These are phyloP conservation scores for Leishmania turanica DNA, from an alignment of 208 protist genomes.

Conservation along the genomic window DNA sequence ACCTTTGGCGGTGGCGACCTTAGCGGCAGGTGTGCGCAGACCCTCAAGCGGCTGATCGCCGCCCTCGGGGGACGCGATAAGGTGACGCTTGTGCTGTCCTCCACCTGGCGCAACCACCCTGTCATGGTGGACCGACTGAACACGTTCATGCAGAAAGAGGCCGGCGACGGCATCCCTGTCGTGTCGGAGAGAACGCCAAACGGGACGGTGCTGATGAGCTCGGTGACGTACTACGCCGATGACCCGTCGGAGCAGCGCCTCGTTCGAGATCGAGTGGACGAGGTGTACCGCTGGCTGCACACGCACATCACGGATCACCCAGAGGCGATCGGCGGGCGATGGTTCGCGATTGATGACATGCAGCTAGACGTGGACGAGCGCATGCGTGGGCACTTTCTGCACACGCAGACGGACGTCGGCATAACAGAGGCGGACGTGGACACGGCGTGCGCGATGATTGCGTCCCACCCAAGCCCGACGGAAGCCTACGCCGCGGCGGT, in stretches of 20 bases:
- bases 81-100: slow-evolving; percentile 83
- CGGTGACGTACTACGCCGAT: slow-evolving; percentile 80
- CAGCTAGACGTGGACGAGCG: slow-evolving; percentile 81
- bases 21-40: slow-evolving; percentile 44
- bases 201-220: slow-evolving; percentile 63
- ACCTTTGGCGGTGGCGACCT: slow-evolving; percentile 86
- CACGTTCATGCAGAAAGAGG: slow-evolving; percentile 47
- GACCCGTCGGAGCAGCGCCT: slow-evolving; percentile 79
- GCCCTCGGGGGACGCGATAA: slow-evolving; percentile 47
- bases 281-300: slow-evolving; percentile 79
- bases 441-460: slow-evolving; percentile 37
- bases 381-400: slow-evolving; percentile 79
- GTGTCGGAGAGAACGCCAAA: slow-evolving; percentile 71
- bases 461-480: slow-evolving; percentile 33
- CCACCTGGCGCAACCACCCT: slow-evolving; percentile 82
- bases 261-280: slow-evolving; percentile 84
- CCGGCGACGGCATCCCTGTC: slow-evolving; percentile 40
- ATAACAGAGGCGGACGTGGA: slow-evolving; percentile 62
- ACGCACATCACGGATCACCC: slow-evolving; percentile 70
- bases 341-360: slow-evolving; percentile 91
- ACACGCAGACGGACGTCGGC: slow-evolving; percentile 75
- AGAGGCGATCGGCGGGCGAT: slow-evolving; percentile 77
- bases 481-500: slow-evolving; percentile 35
- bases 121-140: slow-evolving; percentile 74
- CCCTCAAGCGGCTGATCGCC: slow-evolving; percentile 50